Base-by-base conservation (phyloP, 2,329 filamentous ascomycete species). In the Thyridium curvatum region DNA sequence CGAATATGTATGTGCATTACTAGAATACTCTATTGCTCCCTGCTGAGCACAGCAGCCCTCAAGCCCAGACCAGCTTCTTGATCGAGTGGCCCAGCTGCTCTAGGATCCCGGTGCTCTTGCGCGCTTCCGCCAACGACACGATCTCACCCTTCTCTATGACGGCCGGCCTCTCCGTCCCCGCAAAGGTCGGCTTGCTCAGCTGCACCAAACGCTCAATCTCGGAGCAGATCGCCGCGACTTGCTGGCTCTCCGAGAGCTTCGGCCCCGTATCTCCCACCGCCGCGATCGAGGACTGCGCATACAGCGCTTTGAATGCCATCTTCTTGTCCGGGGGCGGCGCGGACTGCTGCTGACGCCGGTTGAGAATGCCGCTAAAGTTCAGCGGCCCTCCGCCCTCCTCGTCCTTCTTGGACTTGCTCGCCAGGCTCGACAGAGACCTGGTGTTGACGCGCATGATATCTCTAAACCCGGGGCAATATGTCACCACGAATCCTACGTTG, bases 21-120 rank as follows among this genome's bases (percentile, higher is more conserved):
- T 26, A 10, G 21, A 26, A 32, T 32, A 18, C 32, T 8, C 13
- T 18, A 6, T 34, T n/a, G 32, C 13, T 17, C 6, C 21, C 10
- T 6, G 21, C 21, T 26, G 21, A 26, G 21, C 21, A 26, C 6
- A 8, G 13, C 30, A 5, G 12, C 26, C 21, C 17, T 52, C 40
- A 63, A 17, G 75, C 76, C 93, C 93, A 97, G 12, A 98, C 89
- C 57, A 97, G 64, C 69, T 87, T 94, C 76, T 95, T 96, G 52
- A 97, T 72, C 42, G 84, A 85, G 67, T 97, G 89, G 2, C 89
- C 87, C 53, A 94, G 64, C 58, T 91, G 83, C 62, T 96, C 91
- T 38, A 97, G 60, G 51, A 94, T 71, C 0, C 89, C 86, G 0
- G 91, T 96, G 44, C 83, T 89, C 67, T 77, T 85, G 72, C 79